Evolutionary conservation across 345 rosid species (phyloP), one percentile per base, ranked within the genome.

Genomic region (Erucastrum elatum): DNA sequence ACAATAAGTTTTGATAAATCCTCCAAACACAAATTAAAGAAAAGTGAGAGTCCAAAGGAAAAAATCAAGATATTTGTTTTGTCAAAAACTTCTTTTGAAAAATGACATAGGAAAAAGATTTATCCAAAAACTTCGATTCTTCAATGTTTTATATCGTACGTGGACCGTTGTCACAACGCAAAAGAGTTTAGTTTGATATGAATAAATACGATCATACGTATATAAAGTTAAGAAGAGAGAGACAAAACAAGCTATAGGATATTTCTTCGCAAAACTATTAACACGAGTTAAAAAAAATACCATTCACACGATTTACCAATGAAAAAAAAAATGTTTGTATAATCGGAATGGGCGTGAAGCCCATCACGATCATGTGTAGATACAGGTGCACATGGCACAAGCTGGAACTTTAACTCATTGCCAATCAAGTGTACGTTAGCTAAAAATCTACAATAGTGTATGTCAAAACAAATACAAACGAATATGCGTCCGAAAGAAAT

Each of bases 291-390:
- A 8, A 0, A 58, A 16, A 16, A 16, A 58, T 21, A 58, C 29
- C 16, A 8, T 12, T 61, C 8, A 61, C 58, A 44, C 25, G 30
- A 26, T 12, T 44, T 60, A 12, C 30, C 33, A 5, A 1, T 0
- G 29, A 8, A 49, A 4, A 27, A 4, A 15, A 15, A n/a, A 7
- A 27, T 41, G 75, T 71, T 33, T 8, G 37, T 39, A 72, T 60
- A 51, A 2, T 51, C 16, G 8, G 58, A 51, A 51, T 51, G 27
- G 75, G 26, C 59, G 58, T 41, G 39, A 72, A 34, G 25, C 49
- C 37, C 74, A 70, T 70, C 51, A 56, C 25, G 34, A 58, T 71
- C 75, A 25, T 71, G 41, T 72, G 59, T 44, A 72, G 41, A 30
- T 11, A 62, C 64, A 72, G 44, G 46, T 29, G 21, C 55, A 46